Evolutionary conservation across 306 rosid genomes (phyloP).

Genomic region (Mucuna pruriens): DNA sequence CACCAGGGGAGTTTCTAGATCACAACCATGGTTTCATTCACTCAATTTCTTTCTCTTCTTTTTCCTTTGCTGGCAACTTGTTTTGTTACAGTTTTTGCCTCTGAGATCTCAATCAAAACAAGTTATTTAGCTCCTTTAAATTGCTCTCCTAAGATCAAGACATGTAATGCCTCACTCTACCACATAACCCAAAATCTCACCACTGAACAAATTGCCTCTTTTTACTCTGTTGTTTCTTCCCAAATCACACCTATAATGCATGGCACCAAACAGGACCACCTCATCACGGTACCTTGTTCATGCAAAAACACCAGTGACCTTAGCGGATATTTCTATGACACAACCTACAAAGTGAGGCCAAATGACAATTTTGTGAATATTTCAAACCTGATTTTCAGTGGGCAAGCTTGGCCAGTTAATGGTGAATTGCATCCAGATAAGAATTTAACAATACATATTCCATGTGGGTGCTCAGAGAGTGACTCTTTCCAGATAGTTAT

Average conservation of each 20-base stretch:
- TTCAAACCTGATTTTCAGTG: conserved; percentile 48
- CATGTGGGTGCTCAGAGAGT: conserved; percentile 65
- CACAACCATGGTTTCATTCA: conserved; percentile 57
- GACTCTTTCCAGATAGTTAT: conserved; percentile 56
- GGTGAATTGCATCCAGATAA: not conserved
- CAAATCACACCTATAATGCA: conserved; percentile 43
- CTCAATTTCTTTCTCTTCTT: conserved; percentile 40
- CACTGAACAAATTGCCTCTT: conserved; percentile 41
- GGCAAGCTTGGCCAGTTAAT: conserved; percentile 51
- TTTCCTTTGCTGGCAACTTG: conserved; percentile 41
- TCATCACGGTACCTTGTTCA: conserved; percentile 64
- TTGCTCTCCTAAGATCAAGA: conserved; percentile 42
- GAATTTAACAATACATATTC: conserved; percentile 48
- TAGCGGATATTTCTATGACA: conserved; percentile 54
- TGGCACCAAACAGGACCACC: conserved; percentile 48
- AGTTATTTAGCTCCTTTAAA: conserved; percentile 45
- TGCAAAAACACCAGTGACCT: conserved; percentile 42
- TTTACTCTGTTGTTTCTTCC: conserved; percentile 48
- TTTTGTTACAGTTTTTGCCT: conserved; percentile 9
- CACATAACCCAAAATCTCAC: conserved; percentile 36
- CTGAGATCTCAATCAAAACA: not conserved
- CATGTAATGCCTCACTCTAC: conserved; percentile 58
- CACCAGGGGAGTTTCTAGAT: conserved; percentile 36
- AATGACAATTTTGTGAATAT: conserved; percentile 49
- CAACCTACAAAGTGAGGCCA: conserved; percentile 38